Percentiles rank a stretch among this genome's conserved stretches.
Conservation (phyloP, 2,329 filamentous ascomycete genomes). For the Phialocephala sp. region DNA sequence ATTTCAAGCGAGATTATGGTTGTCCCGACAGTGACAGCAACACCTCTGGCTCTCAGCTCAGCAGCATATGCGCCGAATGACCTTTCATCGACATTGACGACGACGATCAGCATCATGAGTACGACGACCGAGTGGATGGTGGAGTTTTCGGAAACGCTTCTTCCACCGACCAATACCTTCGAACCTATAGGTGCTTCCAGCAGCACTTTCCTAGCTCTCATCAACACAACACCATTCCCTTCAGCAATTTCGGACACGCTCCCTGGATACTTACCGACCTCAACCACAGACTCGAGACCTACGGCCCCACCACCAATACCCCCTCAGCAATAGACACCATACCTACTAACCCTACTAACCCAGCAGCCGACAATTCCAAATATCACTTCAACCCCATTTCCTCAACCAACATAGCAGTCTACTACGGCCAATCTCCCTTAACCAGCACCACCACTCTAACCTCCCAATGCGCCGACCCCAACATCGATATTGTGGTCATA, state of each 20-base stretch:
- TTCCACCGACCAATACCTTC: background rate
- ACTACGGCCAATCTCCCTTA: conserved; percentile 41
- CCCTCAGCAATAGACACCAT: background rate
- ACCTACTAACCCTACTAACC: conserved; percentile 6
- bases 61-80: background rate
- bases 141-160: background rate
- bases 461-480: conserved; percentile 42
- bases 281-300: background rate
- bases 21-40: conserved; percentile 1
- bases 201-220: conserved; percentile 13
- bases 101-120: conserved; percentile 9
- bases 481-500: conserved; percentile 46
- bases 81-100: conserved; percentile 10
- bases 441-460: conserved; percentile 40
- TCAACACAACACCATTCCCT: background rate
- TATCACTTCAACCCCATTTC: conserved; percentile 40
- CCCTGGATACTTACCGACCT: background rate
- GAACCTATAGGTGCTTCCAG: conserved; percentile 19
- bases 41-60: background rate
- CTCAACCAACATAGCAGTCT: conserved; percentile 42
- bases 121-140: background rate
- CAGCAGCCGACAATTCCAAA: background rate
- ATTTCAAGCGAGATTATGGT: background rate
- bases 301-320: background rate
- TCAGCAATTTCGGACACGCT: background rate